These are phyloP conservation scores for Plectosphaerella sp. DNA, from an alignment of 2,329 filamentous ascomycete genomes.

Conservation along the genomic window DNA sequence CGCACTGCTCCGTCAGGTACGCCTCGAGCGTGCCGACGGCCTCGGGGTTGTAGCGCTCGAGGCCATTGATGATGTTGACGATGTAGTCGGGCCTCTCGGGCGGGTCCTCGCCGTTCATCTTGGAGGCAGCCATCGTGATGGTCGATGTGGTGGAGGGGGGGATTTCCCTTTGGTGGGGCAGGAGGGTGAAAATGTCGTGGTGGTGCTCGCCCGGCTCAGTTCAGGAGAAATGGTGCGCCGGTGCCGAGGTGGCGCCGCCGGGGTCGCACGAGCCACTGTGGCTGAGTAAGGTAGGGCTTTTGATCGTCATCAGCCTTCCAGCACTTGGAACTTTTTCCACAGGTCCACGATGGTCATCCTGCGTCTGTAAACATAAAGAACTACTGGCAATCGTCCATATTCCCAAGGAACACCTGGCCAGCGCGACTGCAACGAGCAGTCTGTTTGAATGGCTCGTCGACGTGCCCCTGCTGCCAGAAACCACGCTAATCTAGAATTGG, in stretches of 20 bases:
- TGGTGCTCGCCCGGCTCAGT: neutral
- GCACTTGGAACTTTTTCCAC: too few species aligned
- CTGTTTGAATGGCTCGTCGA: too few species aligned
- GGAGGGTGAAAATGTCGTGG: slow-evolving; percentile 9
- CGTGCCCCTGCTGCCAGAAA: too few species aligned
- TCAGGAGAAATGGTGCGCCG: neutral
- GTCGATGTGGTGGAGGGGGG: slow-evolving; percentile 15
- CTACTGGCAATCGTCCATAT: too few species aligned
- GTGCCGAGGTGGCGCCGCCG: neutral
- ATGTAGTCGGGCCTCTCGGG: slow-evolving; percentile 90
- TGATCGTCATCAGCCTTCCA: too few species aligned
- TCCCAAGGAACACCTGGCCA: too few species aligned
- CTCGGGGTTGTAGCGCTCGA: slow-evolving; percentile 98
- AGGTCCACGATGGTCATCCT: too few species aligned
- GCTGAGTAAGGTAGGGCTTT: too few species aligned
- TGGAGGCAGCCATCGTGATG: slow-evolving; percentile 20
- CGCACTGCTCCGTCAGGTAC: slow-evolving; percentile 92
- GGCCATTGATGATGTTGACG: slow-evolving; percentile 88
- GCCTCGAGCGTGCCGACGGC: slow-evolving; percentile 90
- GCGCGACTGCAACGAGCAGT: too few species aligned
- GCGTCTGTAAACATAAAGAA: too few species aligned
- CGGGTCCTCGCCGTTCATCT: slow-evolving; percentile 75
- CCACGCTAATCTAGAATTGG: neutral
- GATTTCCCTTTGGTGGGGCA: slow-evolving; percentile 36
- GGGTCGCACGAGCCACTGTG: neutral